These are phyloP conservation scores for Teratosphaeria destructans DNA, from an alignment of 2,329 filamentous ascomycete species.

Conservation along the genomic window DNA sequence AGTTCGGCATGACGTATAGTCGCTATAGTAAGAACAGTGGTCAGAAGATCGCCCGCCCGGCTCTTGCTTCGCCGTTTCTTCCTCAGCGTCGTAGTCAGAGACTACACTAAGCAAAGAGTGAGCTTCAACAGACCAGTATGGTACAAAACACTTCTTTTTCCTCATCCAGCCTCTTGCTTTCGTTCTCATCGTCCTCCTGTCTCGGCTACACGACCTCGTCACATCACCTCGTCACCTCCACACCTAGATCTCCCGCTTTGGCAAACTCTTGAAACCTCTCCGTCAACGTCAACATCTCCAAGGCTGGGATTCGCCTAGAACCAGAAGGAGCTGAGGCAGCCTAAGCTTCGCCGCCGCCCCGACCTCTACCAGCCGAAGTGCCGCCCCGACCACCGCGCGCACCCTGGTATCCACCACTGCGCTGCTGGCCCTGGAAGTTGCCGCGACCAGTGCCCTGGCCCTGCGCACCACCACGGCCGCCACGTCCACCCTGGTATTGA, in stretches of 20 bases:
- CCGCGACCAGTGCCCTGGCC: constrained; percentile 53
- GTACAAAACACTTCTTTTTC: background rate
- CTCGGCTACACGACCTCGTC: background rate
- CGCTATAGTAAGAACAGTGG: background rate
- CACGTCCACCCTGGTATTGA: constrained; percentile 30
- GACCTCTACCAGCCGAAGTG: constrained; percentile 3
- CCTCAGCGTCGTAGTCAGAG: background rate
- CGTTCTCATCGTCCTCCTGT: background rate
- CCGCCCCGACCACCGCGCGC: constrained; percentile 29
- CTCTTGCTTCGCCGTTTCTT: background rate
- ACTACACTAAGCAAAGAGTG: background rate
- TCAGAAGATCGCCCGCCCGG: background rate
- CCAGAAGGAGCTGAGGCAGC: background rate
- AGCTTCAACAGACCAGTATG: background rate
- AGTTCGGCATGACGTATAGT: background rate
- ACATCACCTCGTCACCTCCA: background rate
- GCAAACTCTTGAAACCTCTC: background rate
- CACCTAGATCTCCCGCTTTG: background rate
- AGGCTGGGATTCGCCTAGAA: background rate
- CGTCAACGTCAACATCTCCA: background rate
- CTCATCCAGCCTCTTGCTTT: background rate
- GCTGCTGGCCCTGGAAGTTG: constrained; percentile 44
- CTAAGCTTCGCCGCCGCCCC: background rate
- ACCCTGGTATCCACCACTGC: constrained; percentile 52
- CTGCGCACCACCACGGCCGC: constrained; percentile 39